phyloP scores from a whole-genome alignment of 768 basidiomycete genomes.

The Tubosaeta sp. region DNA sequence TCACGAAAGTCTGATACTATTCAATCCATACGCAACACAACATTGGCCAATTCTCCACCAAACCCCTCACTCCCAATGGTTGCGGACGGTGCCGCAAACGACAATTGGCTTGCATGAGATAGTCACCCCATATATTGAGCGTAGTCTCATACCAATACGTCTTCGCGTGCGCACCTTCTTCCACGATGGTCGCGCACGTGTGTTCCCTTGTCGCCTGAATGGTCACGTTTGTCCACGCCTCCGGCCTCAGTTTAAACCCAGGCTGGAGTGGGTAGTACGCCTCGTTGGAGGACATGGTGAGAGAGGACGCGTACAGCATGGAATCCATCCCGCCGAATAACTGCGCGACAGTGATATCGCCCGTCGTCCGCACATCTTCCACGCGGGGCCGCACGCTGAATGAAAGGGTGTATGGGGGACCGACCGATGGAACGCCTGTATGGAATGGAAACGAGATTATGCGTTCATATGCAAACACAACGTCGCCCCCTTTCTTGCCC shows the following conservation, averaged over 20 bases:
- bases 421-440: slow-evolving; percentile 36
- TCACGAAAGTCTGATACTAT: background rate
- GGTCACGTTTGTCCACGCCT: slow-evolving; percentile 32
- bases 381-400: slow-evolving; percentile 36
- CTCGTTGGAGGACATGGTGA: slow-evolving; percentile 37
- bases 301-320: slow-evolving; percentile 32
- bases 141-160: slow-evolving; percentile 34
- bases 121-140: slow-evolving; percentile 39
- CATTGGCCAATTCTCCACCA: slow-evolving; percentile 30
- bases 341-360: slow-evolving; percentile 12
- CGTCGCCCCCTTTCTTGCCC: slow-evolving; percentile 19
- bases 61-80: slow-evolving; percentile 36
- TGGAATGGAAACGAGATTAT: slow-evolving; percentile 18
- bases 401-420: slow-evolving; percentile 40
- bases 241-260: slow-evolving; percentile 23
- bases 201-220: slow-evolving; percentile 35
- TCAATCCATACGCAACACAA: slow-evolving; percentile 23
- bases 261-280: slow-evolving; percentile 35
- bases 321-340: slow-evolving; percentile 37
- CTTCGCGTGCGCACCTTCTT: slow-evolving; percentile 13
- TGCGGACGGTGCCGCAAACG: slow-evolving; percentile 39
- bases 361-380: slow-evolving; percentile 9
- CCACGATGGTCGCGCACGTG: slow-evolving; percentile 31
- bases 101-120: slow-evolving; percentile 38
- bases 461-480: slow-evolving; percentile 28